phyloP scores from a whole-genome alignment of 345 rosid genomes.

The Eucalyptus victrix region DNA sequence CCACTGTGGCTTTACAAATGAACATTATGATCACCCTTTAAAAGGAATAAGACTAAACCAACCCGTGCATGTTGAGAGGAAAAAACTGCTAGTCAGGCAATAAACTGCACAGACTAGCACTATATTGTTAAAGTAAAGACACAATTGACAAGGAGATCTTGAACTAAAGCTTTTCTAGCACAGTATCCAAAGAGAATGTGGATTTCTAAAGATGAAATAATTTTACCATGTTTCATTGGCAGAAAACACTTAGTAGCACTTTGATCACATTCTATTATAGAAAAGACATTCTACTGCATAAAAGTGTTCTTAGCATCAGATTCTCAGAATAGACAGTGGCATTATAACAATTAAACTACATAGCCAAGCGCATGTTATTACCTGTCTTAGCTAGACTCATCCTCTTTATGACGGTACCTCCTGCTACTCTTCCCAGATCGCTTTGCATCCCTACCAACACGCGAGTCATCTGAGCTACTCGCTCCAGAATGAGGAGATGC shows the following conservation, averaged over 20 bases:
- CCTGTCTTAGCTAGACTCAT: constrained; percentile 3
- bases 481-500: constrained; percentile 41
- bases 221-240: neutral
- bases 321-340: neutral
- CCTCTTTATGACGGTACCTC: constrained; percentile 25
- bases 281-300: neutral
- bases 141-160: neutral
- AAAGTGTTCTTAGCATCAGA: neutral
- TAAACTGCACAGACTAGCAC: neutral
- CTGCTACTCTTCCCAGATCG: constrained; percentile 49
- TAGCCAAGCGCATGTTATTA: neutral
- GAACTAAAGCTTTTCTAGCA: neutral
- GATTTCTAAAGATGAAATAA: neutral
- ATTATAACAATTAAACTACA: neutral
- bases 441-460: constrained; percentile 53
- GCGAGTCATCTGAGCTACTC: constrained; percentile 34
- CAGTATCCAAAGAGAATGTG: neutral
- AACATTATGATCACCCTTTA: neutral
- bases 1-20: neutral
- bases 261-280: neutral
- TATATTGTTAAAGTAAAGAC: neutral
- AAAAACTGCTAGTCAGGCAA: neutral
- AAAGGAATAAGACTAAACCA: neutral
- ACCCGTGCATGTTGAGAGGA: neutral
- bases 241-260: neutral